Evolutionary conservation across 1,284 basidiomycete genomes (phyloP), one percentile per base, ranked within the genome.

Genomic region (Cryptococcus sp.): DNA sequence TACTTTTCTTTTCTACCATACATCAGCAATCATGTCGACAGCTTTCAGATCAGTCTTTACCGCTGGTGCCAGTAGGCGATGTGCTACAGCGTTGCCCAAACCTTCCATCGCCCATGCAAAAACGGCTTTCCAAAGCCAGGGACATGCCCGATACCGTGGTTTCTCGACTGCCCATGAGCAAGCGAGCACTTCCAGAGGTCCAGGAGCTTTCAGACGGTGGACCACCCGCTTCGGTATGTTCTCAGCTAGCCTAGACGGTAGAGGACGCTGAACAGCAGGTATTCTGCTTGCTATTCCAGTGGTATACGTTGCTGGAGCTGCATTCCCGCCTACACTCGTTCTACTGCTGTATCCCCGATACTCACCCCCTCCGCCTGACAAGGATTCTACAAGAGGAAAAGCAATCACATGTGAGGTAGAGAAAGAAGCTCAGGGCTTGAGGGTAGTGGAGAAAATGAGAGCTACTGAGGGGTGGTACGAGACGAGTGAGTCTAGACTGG

Each of bases 271-370:
- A 50, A 24, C 7, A 40, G 21, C 49, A 73, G 70, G 63, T 14
- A 48, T 72, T 21, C 59, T 59, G 22, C 49, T 72, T 42, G 66
- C 72, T 14, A 60, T 75, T 48, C 67, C 68, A 14, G 57, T 61
- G 9, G 59, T 61, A 24, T 76, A 69, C 57, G 48, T 75, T 34
- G 55, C 78, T 10, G 85, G 86, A 16, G 79, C 83, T 10, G 67
- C 85, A 45, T 85, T 82, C 69, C 85, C 86, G 2, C 85, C 85
- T 1, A 70, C 79, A 11, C 64, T 83, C 50, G 73, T 82, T 31
- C 77, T 80, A 45, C 79, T 88, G 52, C 73, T 91, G 49, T 85
- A 82, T 49, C 89, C 89, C 10, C 80, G 85, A 7, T 77, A 82
- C 4, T 83, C 86, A 0, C 87, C 88, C 1, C 81, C 86, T 0